Base-by-base conservation (phyloP, 2,329 filamentous ascomycete genomes). In the Cordyceps cateniannulata region DNA sequence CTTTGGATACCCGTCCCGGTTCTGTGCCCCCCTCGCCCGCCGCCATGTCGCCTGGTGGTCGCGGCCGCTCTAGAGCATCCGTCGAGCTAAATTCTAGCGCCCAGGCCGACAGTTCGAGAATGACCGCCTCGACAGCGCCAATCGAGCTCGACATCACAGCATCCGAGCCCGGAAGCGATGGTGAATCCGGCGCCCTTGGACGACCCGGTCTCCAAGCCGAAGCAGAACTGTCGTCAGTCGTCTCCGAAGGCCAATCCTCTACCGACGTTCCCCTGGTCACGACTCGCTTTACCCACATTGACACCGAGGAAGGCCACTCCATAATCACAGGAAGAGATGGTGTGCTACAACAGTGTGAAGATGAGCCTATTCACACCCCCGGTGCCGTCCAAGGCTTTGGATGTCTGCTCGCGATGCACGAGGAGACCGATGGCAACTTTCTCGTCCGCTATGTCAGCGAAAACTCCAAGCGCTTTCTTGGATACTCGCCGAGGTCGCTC, bases 331-430 rank as follows among this genome's bases (percentile, higher is more conserved):
- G 91, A 6, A 82, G 88, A 60, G 86, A 91, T 58, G 87, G 85
- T 2, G 84, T 81, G 1, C 75, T 95, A 49, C 89, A 96, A 69
- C 83, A 85, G 57, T 96, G 92, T 69, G 92, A 96, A 72, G 92
- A 96, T 68, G 92, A 96, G 68, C 91, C 92, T 0, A 96, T 96
- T 27, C 91, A 93, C 65, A 88, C 91, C 1, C 92, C 92, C 1
- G 91, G 91, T 38, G 89, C 90, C 1, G 76, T 93, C 0, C 92
- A 96, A 70, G 81, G 84, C 1, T 96, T 96, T 66, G 92, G 92
- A 1, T 79, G 90, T 4, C 76, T 96, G 25, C 68, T 96, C 35
- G 91, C 87, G 0, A 72, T 96, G 22, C 83, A 86, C 59, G 89
- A 93, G 70, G 85, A 90, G 59, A 70, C 75, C 0, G 86, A 89